These are phyloP conservation scores for grape (Vitis vinifera) DNA, from an alignment of 164 flowering plant species.

Conservation along the genomic window ASM3070453v1 NC_081807.1:1894001-1894500, in stretches of 20 bases:
- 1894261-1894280: slow-evolving; percentile 48
- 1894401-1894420: neutral
- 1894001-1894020: slow-evolving; percentile 48
- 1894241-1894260: slow-evolving; percentile 44
- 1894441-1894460: neutral
- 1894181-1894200: slow-evolving; percentile 50
- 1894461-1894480: neutral
- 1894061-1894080: neutral
- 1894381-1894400: slow-evolving; percentile 45
- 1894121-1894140: neutral
- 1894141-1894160: slow-evolving; percentile 32
- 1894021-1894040: slow-evolving; percentile 48
- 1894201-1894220: slow-evolving; percentile 62
- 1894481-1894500: neutral
- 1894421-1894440: too few relatives aligned
- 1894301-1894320: slow-evolving; percentile 51
- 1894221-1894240: slow-evolving; percentile 41
- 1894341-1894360: slow-evolving; percentile 60
- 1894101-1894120: neutral
- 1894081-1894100: neutral
- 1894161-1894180: slow-evolving; percentile 50
- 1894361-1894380: slow-evolving; percentile 57
- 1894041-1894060: neutral
- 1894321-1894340: slow-evolving; percentile 39
- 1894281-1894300: slow-evolving; percentile 44